Conservation (phyloP, 495 filamentous ascomycete genomes). For the Lichina pygmaea region DNA sequence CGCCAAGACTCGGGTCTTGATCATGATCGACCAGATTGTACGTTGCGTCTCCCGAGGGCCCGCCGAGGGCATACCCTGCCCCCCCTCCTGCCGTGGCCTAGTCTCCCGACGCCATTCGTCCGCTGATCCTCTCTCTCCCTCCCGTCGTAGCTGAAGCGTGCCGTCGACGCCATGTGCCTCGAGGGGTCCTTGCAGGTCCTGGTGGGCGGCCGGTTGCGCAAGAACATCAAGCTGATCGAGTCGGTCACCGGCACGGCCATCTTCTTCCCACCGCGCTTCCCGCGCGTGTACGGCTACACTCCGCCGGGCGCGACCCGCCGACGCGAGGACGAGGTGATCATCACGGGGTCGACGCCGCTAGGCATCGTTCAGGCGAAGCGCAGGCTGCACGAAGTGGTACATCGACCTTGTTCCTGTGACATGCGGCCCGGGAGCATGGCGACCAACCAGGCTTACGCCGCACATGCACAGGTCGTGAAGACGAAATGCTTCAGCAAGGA, state of each 20-base stretch:
- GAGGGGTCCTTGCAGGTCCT: slow-evolving; percentile 73
- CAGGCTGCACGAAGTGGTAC: slow-evolving; percentile 61
- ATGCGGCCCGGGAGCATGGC: not conserved
- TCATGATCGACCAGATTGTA: slow-evolving; percentile 95
- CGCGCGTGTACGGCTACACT: slow-evolving; percentile 64
- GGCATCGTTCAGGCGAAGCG: slow-evolving; percentile 68
- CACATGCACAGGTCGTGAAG: slow-evolving; percentile 9
- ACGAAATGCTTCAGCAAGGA: slow-evolving; percentile 81
- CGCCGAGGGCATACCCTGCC: not conserved
- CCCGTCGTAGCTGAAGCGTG: slow-evolving; percentile 43
- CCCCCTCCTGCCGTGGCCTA: not conserved
- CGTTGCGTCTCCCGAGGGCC: slow-evolving; percentile 9
- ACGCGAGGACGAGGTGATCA: slow-evolving; percentile 72
- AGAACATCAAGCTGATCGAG: slow-evolving; percentile 93
- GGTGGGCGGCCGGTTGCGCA: slow-evolving; percentile 70
- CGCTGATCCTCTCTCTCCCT: not conserved
- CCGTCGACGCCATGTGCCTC: slow-evolving; percentile 56
- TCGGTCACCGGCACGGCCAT: slow-evolving; percentile 83
- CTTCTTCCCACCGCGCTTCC: slow-evolving; percentile 88
- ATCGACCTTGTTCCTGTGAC: not conserved
- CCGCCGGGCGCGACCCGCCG: slow-evolving; percentile 52
- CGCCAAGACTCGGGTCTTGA: slow-evolving; percentile 82
- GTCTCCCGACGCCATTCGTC: not conserved
- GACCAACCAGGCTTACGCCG: not conserved
- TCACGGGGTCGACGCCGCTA: slow-evolving; percentile 62